These are phyloP conservation scores for Rhizomucor miehei DNA, from an alignment of 371 early-diverging fungal genomes.

Conservation along the genomic window DNA sequence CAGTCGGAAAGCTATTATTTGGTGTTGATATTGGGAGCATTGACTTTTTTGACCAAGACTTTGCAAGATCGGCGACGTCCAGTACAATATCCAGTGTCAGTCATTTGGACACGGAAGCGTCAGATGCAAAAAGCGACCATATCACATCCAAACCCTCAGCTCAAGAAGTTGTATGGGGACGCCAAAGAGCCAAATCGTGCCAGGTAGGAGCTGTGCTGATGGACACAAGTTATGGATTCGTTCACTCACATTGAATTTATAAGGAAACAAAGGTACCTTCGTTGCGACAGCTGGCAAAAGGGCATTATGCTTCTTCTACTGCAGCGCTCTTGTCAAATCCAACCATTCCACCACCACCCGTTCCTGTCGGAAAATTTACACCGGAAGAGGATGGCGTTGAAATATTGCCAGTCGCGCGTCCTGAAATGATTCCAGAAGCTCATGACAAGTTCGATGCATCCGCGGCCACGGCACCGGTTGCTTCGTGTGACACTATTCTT, in stretches of 20 bases:
- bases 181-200: slow-evolving; percentile 36
- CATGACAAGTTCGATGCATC: background rate
- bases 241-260: slow-evolving; percentile 2
- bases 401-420: slow-evolving; percentile 2
- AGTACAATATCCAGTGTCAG: slow-evolving; percentile 12
- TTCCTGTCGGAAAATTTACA: slow-evolving; percentile 1
- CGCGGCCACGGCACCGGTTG: background rate
- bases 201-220: slow-evolving; percentile 17
- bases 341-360: slow-evolving; percentile 6
- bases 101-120: background rate
- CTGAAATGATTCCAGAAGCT: background rate
- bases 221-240: background rate
- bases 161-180: slow-evolving; percentile 18
- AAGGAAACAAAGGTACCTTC: slow-evolving; percentile 24
- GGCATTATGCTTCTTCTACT: background rate
- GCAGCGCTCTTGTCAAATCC: background rate
- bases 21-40: slow-evolving; percentile 29
- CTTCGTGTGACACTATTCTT: slow-evolving; percentile 16
- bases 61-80: slow-evolving; percentile 12
- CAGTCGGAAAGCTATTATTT: slow-evolving; percentile 28
- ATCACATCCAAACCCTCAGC: slow-evolving; percentile 9
- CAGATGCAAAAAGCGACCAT: slow-evolving; percentile 30
- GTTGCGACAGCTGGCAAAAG: slow-evolving; percentile 5
- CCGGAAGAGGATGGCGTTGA: background rate
- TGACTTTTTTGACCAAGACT: slow-evolving; percentile 21